Conservation (phyloP, 495 filamentous ascomycete genomes). For the Viridothelium virens region DNA sequence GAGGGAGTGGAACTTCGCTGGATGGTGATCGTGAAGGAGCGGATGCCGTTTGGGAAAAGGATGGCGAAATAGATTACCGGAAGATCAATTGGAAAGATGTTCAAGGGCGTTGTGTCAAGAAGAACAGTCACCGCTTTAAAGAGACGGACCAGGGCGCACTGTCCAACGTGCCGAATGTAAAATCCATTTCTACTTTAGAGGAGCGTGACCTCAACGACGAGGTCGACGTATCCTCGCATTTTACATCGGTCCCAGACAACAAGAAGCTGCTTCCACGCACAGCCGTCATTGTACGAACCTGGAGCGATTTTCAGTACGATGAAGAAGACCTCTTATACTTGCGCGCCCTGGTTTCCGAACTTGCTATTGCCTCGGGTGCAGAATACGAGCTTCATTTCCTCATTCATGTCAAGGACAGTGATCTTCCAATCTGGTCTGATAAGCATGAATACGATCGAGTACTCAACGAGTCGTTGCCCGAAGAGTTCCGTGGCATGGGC, state of each 20-base stretch:
- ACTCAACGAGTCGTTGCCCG: constrained; percentile 65
- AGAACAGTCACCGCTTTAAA: constrained; percentile 65
- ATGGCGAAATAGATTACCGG: constrained; percentile 59
- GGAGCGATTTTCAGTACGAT: constrained; percentile 50
- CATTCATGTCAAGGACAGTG: constrained; percentile 58
- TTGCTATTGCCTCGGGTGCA: constrained; percentile 54
- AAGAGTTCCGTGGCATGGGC: constrained; percentile 80
- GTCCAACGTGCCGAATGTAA: not conserved
- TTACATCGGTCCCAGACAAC: not conserved
- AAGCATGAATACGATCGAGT: constrained; percentile 53
- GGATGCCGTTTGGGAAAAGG: constrained; percentile 63
- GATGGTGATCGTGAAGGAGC: constrained; percentile 70
- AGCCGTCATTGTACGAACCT: constrained; percentile 55
- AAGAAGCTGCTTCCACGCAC: constrained; percentile 46
- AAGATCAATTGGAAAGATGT: constrained; percentile 65
- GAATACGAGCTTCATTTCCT: constrained; percentile 59
- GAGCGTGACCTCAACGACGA: not conserved
- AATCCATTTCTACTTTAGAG: not conserved
- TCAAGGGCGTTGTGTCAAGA: constrained; percentile 59
- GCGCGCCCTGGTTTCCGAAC: constrained; percentile 54
- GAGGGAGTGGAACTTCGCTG: constrained; percentile 74
- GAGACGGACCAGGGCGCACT: not conserved
- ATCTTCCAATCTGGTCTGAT: constrained; percentile 59
- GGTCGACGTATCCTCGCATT: not conserved
- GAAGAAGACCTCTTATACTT: constrained; percentile 38